Evolutionary conservation across 257 asterid genomes (phyloP).

Genomic region (Solanum neorickii): DNA sequence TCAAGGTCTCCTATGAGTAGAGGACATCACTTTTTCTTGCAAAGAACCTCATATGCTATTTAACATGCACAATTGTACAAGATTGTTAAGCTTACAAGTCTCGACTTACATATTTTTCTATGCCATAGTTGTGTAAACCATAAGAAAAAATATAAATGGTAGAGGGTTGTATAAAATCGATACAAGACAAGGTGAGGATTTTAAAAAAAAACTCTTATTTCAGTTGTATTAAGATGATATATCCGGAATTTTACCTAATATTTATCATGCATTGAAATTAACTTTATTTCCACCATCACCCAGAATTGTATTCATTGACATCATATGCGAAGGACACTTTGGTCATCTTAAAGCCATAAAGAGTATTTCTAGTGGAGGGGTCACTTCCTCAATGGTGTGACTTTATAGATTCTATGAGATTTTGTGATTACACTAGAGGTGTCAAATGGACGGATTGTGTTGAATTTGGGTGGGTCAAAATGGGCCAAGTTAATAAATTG

Average conservation of each 20-base stretch:
- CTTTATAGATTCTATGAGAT: background rate
- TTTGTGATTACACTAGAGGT: background rate
- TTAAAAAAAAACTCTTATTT: background rate
- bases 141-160: background rate
- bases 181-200: background rate
- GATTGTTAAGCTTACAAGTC: background rate
- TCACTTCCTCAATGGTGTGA: background rate
- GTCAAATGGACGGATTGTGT: background rate
- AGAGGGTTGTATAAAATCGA: background rate
- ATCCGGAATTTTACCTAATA: background rate
- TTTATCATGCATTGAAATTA: background rate
- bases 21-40: background rate
- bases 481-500: background rate
- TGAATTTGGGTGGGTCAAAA: background rate
- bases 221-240: background rate
- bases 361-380: background rate
- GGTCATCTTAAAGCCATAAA: background rate
- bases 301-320: background rate
- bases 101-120: background rate
- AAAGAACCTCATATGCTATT: background rate
- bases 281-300: background rate
- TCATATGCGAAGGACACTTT: background rate
- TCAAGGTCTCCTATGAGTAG: background rate
- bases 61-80: background rate
- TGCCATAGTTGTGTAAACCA: background rate